phyloP scores from a whole-genome alignment of 495 filamentous ascomycete species.

The Polyplosphaeria fusca region DNA sequence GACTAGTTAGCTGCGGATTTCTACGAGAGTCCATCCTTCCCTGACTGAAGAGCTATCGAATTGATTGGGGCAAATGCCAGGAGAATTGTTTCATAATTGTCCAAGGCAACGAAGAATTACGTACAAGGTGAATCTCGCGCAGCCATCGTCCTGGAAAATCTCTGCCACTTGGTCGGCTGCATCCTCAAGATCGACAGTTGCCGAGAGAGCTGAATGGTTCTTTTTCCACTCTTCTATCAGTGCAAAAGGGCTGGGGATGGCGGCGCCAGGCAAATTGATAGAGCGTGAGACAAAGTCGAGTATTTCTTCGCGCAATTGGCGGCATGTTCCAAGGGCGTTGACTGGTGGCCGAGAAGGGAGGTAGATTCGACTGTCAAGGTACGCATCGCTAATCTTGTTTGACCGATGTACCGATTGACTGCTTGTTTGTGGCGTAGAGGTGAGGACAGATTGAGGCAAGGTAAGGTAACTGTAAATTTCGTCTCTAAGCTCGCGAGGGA shows the following conservation, averaged over 20 bases:
- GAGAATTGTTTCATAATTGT: too few relatives aligned
- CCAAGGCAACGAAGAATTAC: too few relatives aligned
- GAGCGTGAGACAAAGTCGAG: slow-evolving; percentile 1
- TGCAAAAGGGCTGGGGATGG: not conserved
- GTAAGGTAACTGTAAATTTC: slow-evolving; percentile 16
- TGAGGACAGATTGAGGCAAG: slow-evolving; percentile 14
- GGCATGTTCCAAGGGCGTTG: slow-evolving; percentile 18
- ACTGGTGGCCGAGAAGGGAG: slow-evolving; percentile 9
- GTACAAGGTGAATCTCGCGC: slow-evolving; percentile 15
- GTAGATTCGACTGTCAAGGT: slow-evolving; percentile 21
- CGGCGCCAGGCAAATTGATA: not conserved
- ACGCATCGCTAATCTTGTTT: not conserved
- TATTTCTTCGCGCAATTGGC: slow-evolving; percentile 15
- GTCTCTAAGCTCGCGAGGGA: slow-evolving; percentile 29
- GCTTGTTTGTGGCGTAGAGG: not conserved
- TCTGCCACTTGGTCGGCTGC: not conserved
- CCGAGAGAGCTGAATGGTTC: not conserved
- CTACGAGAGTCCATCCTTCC: too few relatives aligned
- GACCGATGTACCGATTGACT: not conserved
- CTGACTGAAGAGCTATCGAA: too few relatives aligned
- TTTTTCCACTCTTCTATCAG: not conserved
- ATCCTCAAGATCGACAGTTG: slow-evolving; percentile 1
- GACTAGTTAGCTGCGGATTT: too few relatives aligned
- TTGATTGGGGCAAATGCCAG: too few relatives aligned
- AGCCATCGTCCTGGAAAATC: slow-evolving; percentile 8